Evolutionary conservation across 495 filamentous ascomycete species (phyloP).

Genomic region (Neurospora pannonica): DNA sequence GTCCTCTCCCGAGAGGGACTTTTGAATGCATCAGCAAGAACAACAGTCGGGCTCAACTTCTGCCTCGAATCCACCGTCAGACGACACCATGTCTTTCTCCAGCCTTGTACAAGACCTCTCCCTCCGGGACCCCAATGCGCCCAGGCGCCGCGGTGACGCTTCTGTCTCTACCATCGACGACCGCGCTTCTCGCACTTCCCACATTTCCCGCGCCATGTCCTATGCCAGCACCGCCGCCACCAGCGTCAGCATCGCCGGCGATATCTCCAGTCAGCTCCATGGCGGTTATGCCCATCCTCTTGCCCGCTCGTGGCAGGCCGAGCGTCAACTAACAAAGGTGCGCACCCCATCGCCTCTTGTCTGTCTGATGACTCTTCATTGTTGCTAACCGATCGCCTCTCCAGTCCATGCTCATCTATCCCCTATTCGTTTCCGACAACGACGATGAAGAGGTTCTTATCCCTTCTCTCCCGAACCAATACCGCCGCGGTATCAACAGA

Average conservation of each 20-base stretch:
- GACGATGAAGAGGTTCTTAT: conserved; percentile 87
- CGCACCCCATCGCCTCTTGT: conserved; percentile 5
- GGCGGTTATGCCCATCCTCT: conserved; percentile 91
- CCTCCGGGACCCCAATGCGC: conserved; percentile 45
- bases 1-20: not conserved
- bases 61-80: not conserved
- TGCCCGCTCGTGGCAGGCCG: conserved; percentile 86
- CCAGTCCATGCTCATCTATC: conserved; percentile 96
- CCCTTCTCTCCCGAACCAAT: conserved; percentile 78
- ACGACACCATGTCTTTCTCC: conserved; percentile 75
- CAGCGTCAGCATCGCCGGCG: conserved; percentile 83
- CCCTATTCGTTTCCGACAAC: conserved; percentile 89
- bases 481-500: conserved; percentile 79
- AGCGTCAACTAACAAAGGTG: conserved; percentile 94
- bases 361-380: not conserved
- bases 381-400: conserved; percentile 4
- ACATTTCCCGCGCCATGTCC: conserved; percentile 64
- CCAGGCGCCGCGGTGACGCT: conserved; percentile 30
- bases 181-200: conserved; percentile 46
- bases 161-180: conserved; percentile 47
- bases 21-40: not conserved
- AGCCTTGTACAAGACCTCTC: conserved; percentile 80
- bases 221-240: conserved; percentile 87
- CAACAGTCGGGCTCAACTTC: not conserved
- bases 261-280: conserved; percentile 91